Evolutionary conservation across 2,329 filamentous ascomycete species (phyloP).

Genomic region (Cercospora brassicicola): DNA sequence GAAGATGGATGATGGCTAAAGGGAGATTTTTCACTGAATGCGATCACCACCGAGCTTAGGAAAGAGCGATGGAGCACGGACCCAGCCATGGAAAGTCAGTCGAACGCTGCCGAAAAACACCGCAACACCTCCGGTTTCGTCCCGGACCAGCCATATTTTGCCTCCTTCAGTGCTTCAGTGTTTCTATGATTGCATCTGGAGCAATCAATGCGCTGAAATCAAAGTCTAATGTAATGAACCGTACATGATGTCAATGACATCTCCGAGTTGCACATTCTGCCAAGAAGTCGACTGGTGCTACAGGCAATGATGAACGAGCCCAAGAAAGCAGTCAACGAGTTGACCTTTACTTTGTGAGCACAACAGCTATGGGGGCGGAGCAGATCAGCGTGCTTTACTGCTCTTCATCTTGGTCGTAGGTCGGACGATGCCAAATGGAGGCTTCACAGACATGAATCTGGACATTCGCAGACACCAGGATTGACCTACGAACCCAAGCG

Average conservation of each 20-base stretch:
- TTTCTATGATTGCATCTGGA: neutral
- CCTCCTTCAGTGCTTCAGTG: neutral
- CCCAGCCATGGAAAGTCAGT: neutral
- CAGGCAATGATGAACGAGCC: neutral
- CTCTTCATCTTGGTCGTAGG: neutral
- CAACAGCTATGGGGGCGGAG: neutral
- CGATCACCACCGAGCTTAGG: slow-evolving; percentile 7
- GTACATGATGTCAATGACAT: neutral
- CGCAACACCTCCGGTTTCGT: slow-evolving; percentile 1
- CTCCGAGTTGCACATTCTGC: neutral
- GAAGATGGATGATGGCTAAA: slow-evolving; percentile 1
- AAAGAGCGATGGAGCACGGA: neutral
- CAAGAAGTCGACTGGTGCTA: neutral
- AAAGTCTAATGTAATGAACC: neutral
- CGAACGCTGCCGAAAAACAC: neutral
- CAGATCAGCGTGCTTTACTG: neutral
- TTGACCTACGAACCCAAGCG: neutral
- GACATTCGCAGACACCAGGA: neutral
- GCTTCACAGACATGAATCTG: neutral
- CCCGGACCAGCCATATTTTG: neutral
- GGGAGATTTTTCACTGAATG: slow-evolving; percentile 2
- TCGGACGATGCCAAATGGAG: neutral
- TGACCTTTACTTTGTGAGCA: neutral
- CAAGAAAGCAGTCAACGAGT: neutral
- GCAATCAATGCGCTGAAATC: neutral